phyloP scores from a whole-genome alignment of 306 rosid species.

The Dicorynia guianensis region DNA sequence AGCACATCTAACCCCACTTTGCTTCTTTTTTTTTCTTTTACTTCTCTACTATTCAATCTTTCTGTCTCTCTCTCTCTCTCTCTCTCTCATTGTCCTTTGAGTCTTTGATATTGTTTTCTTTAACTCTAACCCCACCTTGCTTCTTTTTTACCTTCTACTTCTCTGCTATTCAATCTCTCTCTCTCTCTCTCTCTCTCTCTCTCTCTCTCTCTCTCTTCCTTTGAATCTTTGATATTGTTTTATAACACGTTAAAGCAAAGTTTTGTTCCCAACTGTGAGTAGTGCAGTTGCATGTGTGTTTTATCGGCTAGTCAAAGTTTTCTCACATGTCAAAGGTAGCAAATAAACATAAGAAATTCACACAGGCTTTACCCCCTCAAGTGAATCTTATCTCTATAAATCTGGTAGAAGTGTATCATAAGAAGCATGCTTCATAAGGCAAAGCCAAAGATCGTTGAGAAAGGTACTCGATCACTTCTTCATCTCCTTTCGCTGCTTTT shows the following conservation, averaged over 20 bases:
- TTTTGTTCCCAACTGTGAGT: neutral
- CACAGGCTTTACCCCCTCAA: neutral
- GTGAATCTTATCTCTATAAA: constrained; percentile 8
- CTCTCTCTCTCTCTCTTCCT: neutral
- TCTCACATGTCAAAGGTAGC: neutral
- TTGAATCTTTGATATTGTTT: neutral
- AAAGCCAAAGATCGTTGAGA: neutral
- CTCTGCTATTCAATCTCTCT: too few relatives aligned
- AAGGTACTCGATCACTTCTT: neutral
- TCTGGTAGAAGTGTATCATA: neutral
- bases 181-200: neutral
- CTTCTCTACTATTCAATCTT: too few relatives aligned
- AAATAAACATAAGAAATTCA: neutral
- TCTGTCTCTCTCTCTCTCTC: neutral
- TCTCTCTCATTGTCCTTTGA: too few relatives aligned
- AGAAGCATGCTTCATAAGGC: neutral
- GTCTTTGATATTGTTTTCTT: neutral
- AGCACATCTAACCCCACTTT: constrained; percentile 11
- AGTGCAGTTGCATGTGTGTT: neutral
- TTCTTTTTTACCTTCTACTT: too few relatives aligned
- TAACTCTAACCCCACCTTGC: constrained; percentile 3
- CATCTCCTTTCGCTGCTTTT: neutral
- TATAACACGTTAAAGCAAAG: neutral
- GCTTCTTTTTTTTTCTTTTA: neutral
- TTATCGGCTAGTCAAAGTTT: neutral